Base-by-base conservation (phyloP, 192 early-diverging fungal genomes). In the Obelidium mucronatum region DNA sequence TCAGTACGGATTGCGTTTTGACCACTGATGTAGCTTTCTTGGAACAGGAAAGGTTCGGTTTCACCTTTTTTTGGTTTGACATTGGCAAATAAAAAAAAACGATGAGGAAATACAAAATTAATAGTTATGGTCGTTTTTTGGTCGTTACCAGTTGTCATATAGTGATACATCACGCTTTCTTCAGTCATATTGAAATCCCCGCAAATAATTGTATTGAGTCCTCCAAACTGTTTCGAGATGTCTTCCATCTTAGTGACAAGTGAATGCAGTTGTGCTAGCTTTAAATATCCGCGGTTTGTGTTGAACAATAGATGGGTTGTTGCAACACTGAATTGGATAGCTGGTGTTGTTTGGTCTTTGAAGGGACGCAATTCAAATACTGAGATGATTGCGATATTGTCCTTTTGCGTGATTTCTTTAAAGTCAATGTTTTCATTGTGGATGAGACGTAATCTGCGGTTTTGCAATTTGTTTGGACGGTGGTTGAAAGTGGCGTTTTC, bases 281-380 rank as follows among this genome's bases (percentile, higher is more conserved):
- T 76, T n/a, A 67, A 6, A 15, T 33, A 48, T 8, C 75, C 75
- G 26, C 75, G 61, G 15, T 67, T 65, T 4, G 75, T 64, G 52
- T 76, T 76, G 65, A 76, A 76, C 19, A 76, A 44, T 17, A 76
- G 64, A 67, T 76, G 75, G n/a, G 75, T 76, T 48, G 75, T 76
- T 17, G 63, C 75, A 31, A 76, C 24, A 65, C 61, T 1, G 31
- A 68, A 1, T n/a, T 13, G n/a, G 48, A 36, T n/a, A 31, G 51
- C 19, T 30, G 0, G 19, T n/a, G 70, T 37, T 31, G 44, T 19
- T 22, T 66, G 22, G 36, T 4, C 2, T 28, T 69, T 48, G 22
- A 35, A 39, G 5, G 70, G 33, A 28, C 35, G 2, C 33, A 72
- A 22, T 2, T 55, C 53, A n/a, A 72, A 4, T 3, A 72, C 37